Conservation (phyloP, 2,329 filamentous ascomycete species). For the Orbilia oligospora region DNA sequence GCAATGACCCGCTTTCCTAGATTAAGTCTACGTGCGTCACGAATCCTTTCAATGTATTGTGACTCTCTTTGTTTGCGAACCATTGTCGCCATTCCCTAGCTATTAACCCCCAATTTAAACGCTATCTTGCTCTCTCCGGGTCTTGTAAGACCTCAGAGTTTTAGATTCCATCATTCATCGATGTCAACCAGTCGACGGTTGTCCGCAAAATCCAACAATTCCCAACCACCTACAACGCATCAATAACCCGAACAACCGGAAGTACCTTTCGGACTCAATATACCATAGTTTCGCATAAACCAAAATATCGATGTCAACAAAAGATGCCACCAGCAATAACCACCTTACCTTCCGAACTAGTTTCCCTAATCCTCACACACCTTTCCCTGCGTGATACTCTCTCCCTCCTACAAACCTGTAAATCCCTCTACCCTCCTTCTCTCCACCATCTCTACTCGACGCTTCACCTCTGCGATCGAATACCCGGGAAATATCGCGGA, state of each 20-base stretch:
- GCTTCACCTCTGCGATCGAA: constrained; percentile 53
- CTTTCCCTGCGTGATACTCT: constrained; percentile 37
- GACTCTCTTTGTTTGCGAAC: background rate
- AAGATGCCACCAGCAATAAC: constrained; percentile 29
- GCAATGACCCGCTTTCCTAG: constrained; percentile 4
- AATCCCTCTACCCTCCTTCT: constrained; percentile 37
- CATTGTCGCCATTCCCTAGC: background rate
- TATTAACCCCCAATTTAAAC: background rate
- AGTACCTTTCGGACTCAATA: background rate
- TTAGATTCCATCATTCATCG: background rate
- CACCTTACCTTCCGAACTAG: constrained; percentile 37
- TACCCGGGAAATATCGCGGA: constrained; percentile 35
- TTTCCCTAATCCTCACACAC: constrained; percentile 32
- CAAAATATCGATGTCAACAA: background rate
- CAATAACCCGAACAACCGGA: background rate
- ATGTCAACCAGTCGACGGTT: background rate
- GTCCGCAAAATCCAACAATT: constrained; percentile 45
- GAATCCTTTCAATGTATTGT: background rate
- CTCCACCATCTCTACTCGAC: constrained; percentile 47
- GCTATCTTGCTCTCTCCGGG: background rate
- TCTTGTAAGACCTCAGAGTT: background rate
- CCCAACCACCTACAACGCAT: constrained; percentile 35
- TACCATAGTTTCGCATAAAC: background rate
- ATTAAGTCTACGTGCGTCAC: background rate
- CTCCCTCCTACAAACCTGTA: constrained; percentile 47